These are phyloP conservation scores for Diutina scorzettiae DNA, from an alignment of 1,139 yeast genomes.

Conservation along the genomic window DNA sequence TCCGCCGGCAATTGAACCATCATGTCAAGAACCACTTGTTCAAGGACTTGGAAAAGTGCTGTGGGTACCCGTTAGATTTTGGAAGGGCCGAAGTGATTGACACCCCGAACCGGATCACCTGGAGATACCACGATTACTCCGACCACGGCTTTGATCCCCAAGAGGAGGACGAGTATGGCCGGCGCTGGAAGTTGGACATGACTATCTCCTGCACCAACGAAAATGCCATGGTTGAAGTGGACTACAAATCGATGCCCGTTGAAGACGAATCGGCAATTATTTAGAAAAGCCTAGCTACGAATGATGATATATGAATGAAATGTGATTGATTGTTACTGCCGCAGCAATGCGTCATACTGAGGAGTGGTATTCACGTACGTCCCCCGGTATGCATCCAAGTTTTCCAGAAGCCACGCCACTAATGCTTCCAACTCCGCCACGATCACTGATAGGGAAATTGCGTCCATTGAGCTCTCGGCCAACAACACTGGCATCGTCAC, in stretches of 20 bases:
- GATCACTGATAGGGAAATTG: constrained; percentile 47
- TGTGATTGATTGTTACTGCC: neutral
- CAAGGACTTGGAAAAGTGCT: constrained; percentile 49
- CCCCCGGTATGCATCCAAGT: constrained; percentile 33
- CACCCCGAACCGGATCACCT: constrained; percentile 21
- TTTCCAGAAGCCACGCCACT: constrained; percentile 39
- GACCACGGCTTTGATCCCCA: constrained; percentile 41
- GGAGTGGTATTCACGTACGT: constrained; percentile 49
- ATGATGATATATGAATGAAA: neutral
- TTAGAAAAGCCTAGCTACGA: neutral
- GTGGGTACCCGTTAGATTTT: constrained; percentile 46
- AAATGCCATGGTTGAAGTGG: constrained; percentile 49
- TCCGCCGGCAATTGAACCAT: constrained; percentile 63
- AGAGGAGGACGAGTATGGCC: constrained; percentile 31
- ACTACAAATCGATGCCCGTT: constrained; percentile 35
- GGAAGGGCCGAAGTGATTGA: constrained; percentile 39
- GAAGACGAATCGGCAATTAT: neutral
- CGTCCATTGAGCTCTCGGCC: constrained; percentile 72
- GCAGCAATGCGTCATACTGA: constrained; percentile 36
- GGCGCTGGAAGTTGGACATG: constrained; percentile 49
- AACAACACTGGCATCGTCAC: constrained; percentile 74
- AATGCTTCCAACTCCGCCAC: constrained; percentile 34
- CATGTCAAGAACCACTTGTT: constrained; percentile 62
- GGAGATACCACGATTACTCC: constrained; percentile 43
- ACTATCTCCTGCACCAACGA: constrained; percentile 48